Base-by-base conservation (phyloP, 2,329 filamentous ascomycete genomes). In the Colletotrichum truncatum region DNA sequence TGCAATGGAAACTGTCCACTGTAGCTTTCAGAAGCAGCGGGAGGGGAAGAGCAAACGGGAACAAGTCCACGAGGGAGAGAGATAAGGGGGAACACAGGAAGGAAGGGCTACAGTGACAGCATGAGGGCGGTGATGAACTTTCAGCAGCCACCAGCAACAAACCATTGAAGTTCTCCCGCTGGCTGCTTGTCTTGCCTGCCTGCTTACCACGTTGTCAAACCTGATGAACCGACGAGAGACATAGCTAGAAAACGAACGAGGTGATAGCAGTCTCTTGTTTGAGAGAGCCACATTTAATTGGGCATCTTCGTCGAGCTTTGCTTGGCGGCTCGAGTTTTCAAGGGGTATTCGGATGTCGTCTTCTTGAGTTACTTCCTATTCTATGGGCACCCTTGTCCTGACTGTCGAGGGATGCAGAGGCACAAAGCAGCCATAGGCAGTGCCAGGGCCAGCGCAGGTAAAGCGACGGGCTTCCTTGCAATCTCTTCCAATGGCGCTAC, bases 211-310 rank as follows among this genome's bases (percentile, higher is more conserved):
- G 14, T 11, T 18, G 30, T 39, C 34, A n/a, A 45, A 25, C 36
- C 34, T 32, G 23, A 21, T 26, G 46, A 49, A 11, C 23, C 43
- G 18, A 18, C 30, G 18, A 61, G 8, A 36, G 48, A 32, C 38
- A 21, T n/a, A n/a, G 25, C 21, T 30, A 61, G 48, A 38, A 52
- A 61, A 43, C 46, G 55, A 55, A 38, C 55, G 48, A 61, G 18
- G 28, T 16, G 30, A 21, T 12, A 23, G 12, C 41, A 25, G 23
- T 46, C 30, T 46, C 23, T 38, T 25, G 26, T 16, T n/a, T 9
- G 6, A 28, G 23, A 25, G 25, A n/a, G 10, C 23, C 23, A 10
- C 21, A 25, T 16, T 6, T 8, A 18, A n/a, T n/a, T n/a, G n/a
- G 45, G 45, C 25, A 14, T 14, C 18, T 26, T 32, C 23, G 25